Evolutionary conservation across 2,329 filamentous ascomycete species (phyloP).

Genomic region (Helotiales sp.): DNA sequence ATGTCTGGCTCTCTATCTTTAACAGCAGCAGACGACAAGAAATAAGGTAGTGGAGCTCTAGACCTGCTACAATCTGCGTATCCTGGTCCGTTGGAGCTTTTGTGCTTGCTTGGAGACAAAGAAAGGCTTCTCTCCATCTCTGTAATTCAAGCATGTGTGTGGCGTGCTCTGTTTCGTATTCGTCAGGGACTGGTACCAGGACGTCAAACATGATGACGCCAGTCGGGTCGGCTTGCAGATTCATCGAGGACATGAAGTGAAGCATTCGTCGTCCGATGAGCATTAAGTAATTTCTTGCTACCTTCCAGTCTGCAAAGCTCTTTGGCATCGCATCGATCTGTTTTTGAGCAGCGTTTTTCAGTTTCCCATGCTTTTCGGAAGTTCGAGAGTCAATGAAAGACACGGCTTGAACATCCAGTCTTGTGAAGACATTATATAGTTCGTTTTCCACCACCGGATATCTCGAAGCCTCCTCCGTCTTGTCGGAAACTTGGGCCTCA

Average conservation of each 20-base stretch:
- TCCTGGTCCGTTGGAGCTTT: background rate
- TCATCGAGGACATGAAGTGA: background rate
- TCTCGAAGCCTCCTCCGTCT: background rate
- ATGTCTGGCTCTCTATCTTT: background rate
- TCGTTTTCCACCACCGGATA: conserved; percentile 4
- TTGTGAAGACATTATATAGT: conserved; percentile 2
- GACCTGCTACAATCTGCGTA: background rate
- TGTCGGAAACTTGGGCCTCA: background rate
- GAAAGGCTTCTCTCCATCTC: background rate
- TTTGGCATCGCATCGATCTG: conserved; percentile 3
- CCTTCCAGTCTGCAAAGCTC: background rate
- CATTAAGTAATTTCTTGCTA: background rate
- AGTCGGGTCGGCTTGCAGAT: background rate
- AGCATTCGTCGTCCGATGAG: background rate
- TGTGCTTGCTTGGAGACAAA: background rate
- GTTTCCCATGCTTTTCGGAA: background rate
- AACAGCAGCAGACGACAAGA: background rate
- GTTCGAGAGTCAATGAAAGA: conserved; percentile 5
- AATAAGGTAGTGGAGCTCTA: conserved; percentile 4
- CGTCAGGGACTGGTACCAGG: background rate
- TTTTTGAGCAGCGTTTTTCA: background rate
- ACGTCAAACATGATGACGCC: background rate
- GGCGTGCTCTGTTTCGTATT: background rate
- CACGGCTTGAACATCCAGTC: conserved; percentile 13
- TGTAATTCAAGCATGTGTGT: conserved; percentile 4